Conservation (phyloP, 2,329 filamentous ascomycete species). For the Phialocephala subalpina region DNA sequence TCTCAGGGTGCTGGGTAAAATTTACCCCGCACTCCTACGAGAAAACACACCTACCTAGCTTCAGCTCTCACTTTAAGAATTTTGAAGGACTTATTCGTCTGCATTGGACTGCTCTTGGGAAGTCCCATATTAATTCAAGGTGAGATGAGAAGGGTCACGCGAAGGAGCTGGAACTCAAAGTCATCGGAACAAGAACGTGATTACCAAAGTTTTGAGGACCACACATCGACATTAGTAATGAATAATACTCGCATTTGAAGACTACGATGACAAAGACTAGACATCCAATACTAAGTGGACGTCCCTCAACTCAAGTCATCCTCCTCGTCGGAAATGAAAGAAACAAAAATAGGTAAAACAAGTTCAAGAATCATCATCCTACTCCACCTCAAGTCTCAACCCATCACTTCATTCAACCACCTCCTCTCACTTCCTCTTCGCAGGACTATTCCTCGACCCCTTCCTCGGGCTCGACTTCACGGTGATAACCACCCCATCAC, state of each 20-base stretch:
- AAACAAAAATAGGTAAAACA: conserved; percentile 9
- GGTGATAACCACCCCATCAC: not conserved
- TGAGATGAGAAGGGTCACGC: too few relatives aligned
- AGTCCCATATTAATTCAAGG: too few relatives aligned
- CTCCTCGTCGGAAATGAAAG: not conserved
- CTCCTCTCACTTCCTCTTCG: conserved; percentile 7
- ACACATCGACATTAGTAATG: not conserved
- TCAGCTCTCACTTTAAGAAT: too few relatives aligned
- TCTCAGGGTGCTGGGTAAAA: too few relatives aligned
- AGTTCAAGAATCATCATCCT: not conserved
- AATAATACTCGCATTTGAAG: conserved; percentile 1
- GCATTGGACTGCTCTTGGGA: too few relatives aligned
- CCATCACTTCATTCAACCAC: not conserved
- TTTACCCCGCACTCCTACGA: too few relatives aligned
- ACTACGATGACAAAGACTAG: conserved; percentile 3
- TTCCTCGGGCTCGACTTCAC: not conserved
- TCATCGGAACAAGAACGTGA: not conserved
- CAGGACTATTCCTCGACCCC: not conserved
- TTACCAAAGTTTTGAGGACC: not conserved
- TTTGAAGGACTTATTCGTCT: too few relatives aligned
- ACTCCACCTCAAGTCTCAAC: too few relatives aligned
- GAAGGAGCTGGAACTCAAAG: too few relatives aligned
- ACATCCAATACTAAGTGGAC: conserved; percentile 7
- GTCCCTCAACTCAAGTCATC: not conserved
- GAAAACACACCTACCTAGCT: too few relatives aligned